Conservation (phyloP, 257 asterid genomes). For the Forsythia viridissima region DNA sequence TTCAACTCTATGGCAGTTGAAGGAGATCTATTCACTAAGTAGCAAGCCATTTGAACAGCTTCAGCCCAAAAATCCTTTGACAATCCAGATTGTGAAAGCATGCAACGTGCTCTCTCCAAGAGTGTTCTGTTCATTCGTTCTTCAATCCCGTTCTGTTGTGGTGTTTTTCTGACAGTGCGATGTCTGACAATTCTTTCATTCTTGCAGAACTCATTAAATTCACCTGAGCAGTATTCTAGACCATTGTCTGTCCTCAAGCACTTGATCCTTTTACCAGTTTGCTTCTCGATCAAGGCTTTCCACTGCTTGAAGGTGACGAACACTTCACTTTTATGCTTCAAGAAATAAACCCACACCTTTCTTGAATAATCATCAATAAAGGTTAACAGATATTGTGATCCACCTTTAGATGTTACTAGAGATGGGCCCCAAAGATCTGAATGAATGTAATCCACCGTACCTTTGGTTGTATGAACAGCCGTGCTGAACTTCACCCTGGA, state of each 20-base stretch:
- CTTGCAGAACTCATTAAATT: too few species aligned
- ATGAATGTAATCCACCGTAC: neutral
- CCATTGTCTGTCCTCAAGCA: too few species aligned
- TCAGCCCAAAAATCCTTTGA: neutral
- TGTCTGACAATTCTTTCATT: too few species aligned
- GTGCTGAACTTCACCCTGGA: neutral
- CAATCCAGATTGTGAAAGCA: neutral
- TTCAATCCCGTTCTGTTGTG: too few species aligned
- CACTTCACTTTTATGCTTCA: too few species aligned
- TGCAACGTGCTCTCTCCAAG: neutral
- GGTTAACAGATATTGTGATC: neutral
- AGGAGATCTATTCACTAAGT: slow-evolving; percentile 2
- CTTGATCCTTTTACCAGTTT: too few species aligned
- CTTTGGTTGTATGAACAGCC: neutral
- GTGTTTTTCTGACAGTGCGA: too few species aligned
- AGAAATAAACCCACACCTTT: too few species aligned
- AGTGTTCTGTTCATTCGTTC: too few species aligned
- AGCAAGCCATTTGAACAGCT: neutral
- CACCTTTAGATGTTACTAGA: neutral
- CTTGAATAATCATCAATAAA: neutral
- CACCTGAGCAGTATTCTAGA: too few species aligned
- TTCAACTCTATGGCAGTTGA: neutral
- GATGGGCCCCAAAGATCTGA: neutral
- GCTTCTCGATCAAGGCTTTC: too few species aligned
- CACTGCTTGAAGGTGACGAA: too few species aligned